Evolutionary conservation across 1,284 basidiomycete genomes (phyloP).

Genomic region (Leccinum pachyderme): DNA sequence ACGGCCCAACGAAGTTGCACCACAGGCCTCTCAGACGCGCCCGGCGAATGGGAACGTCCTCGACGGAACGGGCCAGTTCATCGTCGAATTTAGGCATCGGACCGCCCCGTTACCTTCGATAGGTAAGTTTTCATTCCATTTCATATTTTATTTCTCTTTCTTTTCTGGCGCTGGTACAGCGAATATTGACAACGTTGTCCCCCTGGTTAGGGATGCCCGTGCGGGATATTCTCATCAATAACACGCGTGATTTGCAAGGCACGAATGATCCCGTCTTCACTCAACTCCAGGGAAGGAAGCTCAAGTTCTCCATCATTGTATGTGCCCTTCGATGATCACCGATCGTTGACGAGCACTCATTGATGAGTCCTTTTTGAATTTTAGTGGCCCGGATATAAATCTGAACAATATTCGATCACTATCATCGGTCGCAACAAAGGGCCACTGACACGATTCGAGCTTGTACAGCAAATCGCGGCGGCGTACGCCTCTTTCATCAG

Average conservation of each 20-base stretch:
- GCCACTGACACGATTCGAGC: slow-evolving; percentile 4
- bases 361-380: background rate
- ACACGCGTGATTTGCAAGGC: background rate
- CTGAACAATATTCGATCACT: background rate
- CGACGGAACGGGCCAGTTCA: too few species aligned
- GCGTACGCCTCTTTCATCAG: slow-evolving; percentile 9
- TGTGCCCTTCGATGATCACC: background rate
- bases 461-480: slow-evolving; percentile 4
- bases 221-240: accelerated
- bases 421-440: background rate
- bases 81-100: slow-evolving; percentile 6
- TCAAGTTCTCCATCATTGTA: slow-evolving; percentile 8
- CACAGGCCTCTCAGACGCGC: background rate
- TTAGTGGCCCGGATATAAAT: slow-evolving; percentile 21
- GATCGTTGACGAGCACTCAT: background rate
- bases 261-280: slow-evolving; percentile 2
- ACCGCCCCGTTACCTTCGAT: background rate
- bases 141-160: background rate
- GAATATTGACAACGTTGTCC: background rate
- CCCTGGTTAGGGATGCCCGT: slow-evolving; percentile 1
- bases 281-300: too few species aligned
- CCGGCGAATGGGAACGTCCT: background rate
- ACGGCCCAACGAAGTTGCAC: background rate
- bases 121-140: slow-evolving; percentile 1
- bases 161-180: background rate